phyloP scores from a whole-genome alignment of 352 stramenopile genomes.

The Aphanomyces cochlioides region DNA sequence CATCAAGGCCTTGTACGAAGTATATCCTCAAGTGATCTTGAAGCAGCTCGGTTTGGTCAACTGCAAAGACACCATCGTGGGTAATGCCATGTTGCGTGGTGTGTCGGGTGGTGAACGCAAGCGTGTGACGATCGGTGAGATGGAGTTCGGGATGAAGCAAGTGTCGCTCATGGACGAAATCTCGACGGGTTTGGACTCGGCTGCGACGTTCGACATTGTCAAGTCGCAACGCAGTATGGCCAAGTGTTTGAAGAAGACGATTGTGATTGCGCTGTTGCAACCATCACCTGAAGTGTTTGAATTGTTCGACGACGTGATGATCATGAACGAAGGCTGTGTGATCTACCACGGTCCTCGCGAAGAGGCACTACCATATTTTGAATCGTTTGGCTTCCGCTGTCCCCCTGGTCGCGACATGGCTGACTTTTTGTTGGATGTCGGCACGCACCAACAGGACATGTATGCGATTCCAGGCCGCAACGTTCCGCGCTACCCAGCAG shows the following conservation, averaged over 20 bases:
- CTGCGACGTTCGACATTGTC: constrained; percentile 46
- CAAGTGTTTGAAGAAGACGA: constrained; percentile 42
- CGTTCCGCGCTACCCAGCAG: constrained; percentile 35
- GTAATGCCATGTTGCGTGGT: constrained; percentile 49
- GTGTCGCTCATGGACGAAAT: constrained; percentile 52
- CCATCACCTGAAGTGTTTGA: constrained; percentile 87
- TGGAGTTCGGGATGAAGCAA: constrained; percentile 68
- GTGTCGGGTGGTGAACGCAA: constrained; percentile 89
- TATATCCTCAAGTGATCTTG: constrained; percentile 42
- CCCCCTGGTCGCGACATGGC: constrained; percentile 41
- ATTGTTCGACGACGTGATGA: constrained; percentile 91
- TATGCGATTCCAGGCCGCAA: constrained; percentile 33
- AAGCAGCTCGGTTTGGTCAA: constrained; percentile 54
- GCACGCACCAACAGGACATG: constrained; percentile 39
- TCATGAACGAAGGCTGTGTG: constrained; percentile 84
- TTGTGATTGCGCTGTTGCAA: constrained; percentile 79
- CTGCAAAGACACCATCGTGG: constrained; percentile 55
- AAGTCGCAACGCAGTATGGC: constrained; percentile 40
- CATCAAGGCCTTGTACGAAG: constrained; percentile 39
- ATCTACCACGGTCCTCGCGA: constrained; percentile 78
- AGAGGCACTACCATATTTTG: constrained; percentile 74
- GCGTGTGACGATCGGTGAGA: constrained; percentile 83
- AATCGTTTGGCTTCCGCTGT: constrained; percentile 55
- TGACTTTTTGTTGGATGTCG: constrained; percentile 50
- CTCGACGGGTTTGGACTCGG: constrained; percentile 47